Conservation (phyloP, 495 filamentous ascomycete species). For the Aspergillus mulundensis region DNA sequence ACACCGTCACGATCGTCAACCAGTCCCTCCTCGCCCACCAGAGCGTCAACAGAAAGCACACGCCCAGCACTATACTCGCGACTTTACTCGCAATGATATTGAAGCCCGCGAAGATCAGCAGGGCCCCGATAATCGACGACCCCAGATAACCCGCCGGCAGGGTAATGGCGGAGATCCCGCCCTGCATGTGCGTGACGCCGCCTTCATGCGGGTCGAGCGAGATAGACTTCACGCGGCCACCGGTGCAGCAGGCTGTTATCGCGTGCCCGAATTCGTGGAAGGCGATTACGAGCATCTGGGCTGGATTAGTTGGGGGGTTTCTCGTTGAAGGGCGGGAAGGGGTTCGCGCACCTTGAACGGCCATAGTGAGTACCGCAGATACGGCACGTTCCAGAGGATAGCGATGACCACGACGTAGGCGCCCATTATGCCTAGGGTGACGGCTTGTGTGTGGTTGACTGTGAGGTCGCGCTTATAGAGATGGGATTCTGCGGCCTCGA, state of each 20-base stretch:
- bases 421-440: conserved; percentile 65
- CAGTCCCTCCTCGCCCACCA: conserved; percentile 79
- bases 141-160: conserved; percentile 76
- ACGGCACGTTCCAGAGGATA: conserved; percentile 74
- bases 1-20: conserved; percentile 66
- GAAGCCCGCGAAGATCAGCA: conserved; percentile 77
- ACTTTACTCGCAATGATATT: conserved; percentile 76
- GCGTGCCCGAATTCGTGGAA: conserved; percentile 84
- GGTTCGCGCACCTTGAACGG: conserved; percentile 66
- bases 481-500: conserved; percentile 25
- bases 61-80: conserved; percentile 65
- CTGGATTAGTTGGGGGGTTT: neutral
- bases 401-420: conserved; percentile 72
- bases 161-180: conserved; percentile 68
- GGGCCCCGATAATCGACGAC: conserved; percentile 67
- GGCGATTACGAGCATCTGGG: conserved; percentile 75
- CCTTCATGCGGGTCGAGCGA: conserved; percentile 66
- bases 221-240: conserved; percentile 69
- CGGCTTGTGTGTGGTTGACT: conserved; percentile 66
- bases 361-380: conserved; percentile 68
- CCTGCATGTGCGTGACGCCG: conserved; percentile 74
- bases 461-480: conserved; percentile 50
- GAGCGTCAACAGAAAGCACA: conserved; percentile 69
- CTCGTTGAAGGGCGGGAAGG: neutral
- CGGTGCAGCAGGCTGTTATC: conserved; percentile 66